These are phyloP conservation scores for Prunus davidiana DNA, from an alignment of 306 rosid species.

Conservation along the genomic window DNA sequence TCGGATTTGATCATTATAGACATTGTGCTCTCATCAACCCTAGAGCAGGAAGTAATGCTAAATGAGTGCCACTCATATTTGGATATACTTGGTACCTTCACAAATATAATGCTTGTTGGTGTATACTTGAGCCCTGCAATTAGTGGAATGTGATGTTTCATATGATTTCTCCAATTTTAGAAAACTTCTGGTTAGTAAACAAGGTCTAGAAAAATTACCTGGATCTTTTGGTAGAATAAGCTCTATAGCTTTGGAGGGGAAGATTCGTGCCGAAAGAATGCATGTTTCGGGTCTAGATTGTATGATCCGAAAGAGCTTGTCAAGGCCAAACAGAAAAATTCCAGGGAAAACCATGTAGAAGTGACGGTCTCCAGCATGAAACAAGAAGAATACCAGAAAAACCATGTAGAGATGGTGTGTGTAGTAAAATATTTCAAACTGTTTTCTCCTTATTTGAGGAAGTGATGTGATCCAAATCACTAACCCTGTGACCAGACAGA, in stretches of 20 bases:
- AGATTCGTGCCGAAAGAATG: slow-evolving; percentile 56
- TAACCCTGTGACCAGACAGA: slow-evolving; percentile 53
- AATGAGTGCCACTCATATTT: slow-evolving; percentile 89
- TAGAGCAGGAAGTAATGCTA: slow-evolving; percentile 79
- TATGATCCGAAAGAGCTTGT: slow-evolving; percentile 66
- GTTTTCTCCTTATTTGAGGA: slow-evolving; percentile 78
- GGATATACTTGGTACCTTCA: slow-evolving; percentile 80
- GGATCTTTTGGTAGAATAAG: slow-evolving; percentile 75
- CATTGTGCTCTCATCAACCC: slow-evolving; percentile 44
- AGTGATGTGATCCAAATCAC: slow-evolving; percentile 80
- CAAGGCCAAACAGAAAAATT: slow-evolving; percentile 75
- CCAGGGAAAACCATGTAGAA: slow-evolving; percentile 78
- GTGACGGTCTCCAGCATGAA: slow-evolving; percentile 89
- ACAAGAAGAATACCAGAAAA: slow-evolving; percentile 78
- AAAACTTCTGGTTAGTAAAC: background rate
- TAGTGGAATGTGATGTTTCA: slow-evolving; percentile 14
- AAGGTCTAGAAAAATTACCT: slow-evolving; percentile 28
- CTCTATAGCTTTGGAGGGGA: slow-evolving; percentile 69
- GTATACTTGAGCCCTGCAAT: slow-evolving; percentile 64
- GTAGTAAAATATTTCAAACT: slow-evolving; percentile 82
- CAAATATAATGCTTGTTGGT: slow-evolving; percentile 76
- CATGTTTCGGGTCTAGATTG: slow-evolving; percentile 76
- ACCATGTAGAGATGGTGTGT: slow-evolving; percentile 76
- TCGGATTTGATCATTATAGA: slow-evolving; percentile 69
- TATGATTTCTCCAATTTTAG: background rate